Evolutionary conservation across 2,329 filamentous ascomycete genomes (phyloP), one percentile per base, ranked within the genome.

Genomic region (Aulographum hederae): DNA sequence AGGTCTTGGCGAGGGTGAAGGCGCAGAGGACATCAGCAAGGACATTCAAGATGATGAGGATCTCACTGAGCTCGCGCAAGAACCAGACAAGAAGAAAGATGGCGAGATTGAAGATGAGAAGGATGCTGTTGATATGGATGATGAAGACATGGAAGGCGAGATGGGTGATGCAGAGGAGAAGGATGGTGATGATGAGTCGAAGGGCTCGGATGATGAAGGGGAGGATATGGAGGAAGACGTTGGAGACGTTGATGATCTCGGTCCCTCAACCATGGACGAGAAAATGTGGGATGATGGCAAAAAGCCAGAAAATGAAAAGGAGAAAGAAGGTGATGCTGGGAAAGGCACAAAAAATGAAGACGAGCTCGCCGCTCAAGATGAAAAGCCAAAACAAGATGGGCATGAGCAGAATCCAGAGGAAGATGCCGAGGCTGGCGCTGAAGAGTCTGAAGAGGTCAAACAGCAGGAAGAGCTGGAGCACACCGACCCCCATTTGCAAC

Each of bases 21-120:
- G 86, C 13, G 85, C 78, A 4, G 28, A 98, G 48, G 86, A 98
- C 52, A 95, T 98, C 40, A 95, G 85, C 54, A 95, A 98, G 50
- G 89, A 98, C 46, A 78, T 98, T 29, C 73, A 80, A 39, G 77
- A 86, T 12, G 86, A 98, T 37, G 89, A 99, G 50, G 85, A 98
- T 48, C 59, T 98, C 4, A 73, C 79, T 0, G 89, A 98, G 42
- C 62, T 98, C 28, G 86, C 89, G 0, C 81, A 94, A 49, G 78
- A 94, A 45, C 67, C 73, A 26, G 76, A 80, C 28, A 54, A 41
- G 12, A 47, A 78, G 39, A 61, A 69, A 23, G 50, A 60, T 14
- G 65, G 61, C 2, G 75, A 79, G 12, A 76, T 84, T 33, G 75
- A 85, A 41, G 73, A 84, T 41, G 70, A 86, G 46, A 72, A 85